Evolutionary conservation across 2,329 filamentous ascomycete genomes (phyloP), one percentile per base, ranked within the genome.

Genomic region (Venturia oleaginea): DNA sequence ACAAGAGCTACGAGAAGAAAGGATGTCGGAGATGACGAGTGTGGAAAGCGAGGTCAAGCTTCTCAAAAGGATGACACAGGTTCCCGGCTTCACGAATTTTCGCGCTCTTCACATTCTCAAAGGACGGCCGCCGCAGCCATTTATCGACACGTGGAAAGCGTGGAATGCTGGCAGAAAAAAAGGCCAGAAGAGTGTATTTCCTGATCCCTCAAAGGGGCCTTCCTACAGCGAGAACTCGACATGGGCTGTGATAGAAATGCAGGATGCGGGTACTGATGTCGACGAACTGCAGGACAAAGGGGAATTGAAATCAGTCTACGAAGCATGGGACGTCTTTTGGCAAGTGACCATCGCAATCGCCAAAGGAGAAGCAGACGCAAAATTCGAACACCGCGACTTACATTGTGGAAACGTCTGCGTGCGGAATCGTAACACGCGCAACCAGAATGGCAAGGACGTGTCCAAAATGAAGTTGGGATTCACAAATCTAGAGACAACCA

Each of bases 391-490:
- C 71, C 81, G 86, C 24, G 86, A 88, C 72, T 73, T 88, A 4
- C 86, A 88, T 72, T 76, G 86, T 42, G 85, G 85, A n/a, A 88
- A 88, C 68, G 81, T 88, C 22, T 88, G 86, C 70, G 81, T 87
- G 37, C 65, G 57, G 32, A 42, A 19, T 3, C 30, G 46, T n/a
- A 24, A 17, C 24, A 48, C 60, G 32, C 30, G 17, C 19, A 62
- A 55, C 69, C 69, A 27, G 46, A 19, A 61, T 57, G 30, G 24
- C 5, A 51, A n/a, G 22, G 30, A 63, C n/a, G 55, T 24, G 15
- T 24, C 46, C 27, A 30, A 63, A 17, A 70, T 71, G 27, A 80
- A 77, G 51, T 71, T 86, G 30, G 79, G 80, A 2, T 78, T 84
- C 65, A 84, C 83, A 17, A 77, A 77, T 1, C 73, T 87, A 4